A percentile compares a stretch with the other conserved stretches of the same genome.
Conservation (phyloP, 306 rosid genomes). For the Inga laurina region DNA sequence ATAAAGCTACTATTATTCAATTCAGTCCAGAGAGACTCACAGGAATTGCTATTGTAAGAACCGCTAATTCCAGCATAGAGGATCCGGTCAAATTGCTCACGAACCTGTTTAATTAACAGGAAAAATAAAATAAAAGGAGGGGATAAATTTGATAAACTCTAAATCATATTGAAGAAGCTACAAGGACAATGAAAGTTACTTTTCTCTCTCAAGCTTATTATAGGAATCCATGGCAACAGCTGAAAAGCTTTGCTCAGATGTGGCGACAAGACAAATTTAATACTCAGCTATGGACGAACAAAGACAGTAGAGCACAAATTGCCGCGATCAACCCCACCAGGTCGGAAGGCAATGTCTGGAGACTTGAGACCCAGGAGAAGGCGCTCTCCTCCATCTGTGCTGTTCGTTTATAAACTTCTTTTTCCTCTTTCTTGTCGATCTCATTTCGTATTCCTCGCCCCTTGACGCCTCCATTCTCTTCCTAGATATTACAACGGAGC, state of each 20-base stretch:
- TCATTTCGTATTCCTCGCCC: background rate
- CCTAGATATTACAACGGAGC: no score
- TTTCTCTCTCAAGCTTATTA: constrained; percentile 82
- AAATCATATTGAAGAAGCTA: background rate
- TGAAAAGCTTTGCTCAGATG: background rate
- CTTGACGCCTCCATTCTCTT: no score
- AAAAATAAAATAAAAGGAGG: background rate
- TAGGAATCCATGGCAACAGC: constrained; percentile 57
- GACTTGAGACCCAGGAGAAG: background rate
- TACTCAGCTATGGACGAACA: background rate
- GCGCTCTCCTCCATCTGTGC: background rate
- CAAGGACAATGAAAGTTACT: constrained; percentile 45
- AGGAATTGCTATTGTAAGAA: constrained; percentile 41
- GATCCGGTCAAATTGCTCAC: constrained; percentile 53
- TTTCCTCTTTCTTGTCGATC: background rate
- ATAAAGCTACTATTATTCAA: background rate
- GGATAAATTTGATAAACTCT: background rate
- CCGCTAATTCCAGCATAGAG: constrained; percentile 53
- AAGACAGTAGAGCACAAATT: background rate
- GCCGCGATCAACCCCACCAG: background rate
- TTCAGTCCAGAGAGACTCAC: constrained; percentile 23
- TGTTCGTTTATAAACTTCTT: background rate
- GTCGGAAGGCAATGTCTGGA: background rate
- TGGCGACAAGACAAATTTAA: background rate
- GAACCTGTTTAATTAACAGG: constrained; percentile 4